Conservation (phyloP, 129 eudicot species). For the Sambucus nigra region DNA sequence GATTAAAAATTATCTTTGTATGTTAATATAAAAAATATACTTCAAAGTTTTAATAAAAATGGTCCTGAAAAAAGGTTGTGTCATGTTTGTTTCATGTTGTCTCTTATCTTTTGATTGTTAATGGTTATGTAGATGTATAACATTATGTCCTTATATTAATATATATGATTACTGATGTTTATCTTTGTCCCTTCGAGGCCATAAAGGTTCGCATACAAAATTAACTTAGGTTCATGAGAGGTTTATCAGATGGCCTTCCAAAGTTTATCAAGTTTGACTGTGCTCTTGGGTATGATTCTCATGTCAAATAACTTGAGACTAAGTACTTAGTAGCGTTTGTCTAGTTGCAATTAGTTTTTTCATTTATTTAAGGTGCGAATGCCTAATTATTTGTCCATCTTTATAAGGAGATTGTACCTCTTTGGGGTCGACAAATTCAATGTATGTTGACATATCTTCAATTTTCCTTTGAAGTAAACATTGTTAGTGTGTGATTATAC, state of each 20-base stretch:
- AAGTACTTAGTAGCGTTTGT: background rate
- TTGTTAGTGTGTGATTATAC: too few relatives aligned
- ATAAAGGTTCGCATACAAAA: conserved; percentile 94
- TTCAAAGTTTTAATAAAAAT: too few relatives aligned
- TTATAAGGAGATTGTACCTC: conserved; percentile 82
- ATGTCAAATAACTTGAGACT: background rate
- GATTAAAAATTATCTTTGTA: too few relatives aligned
- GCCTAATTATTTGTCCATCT: conserved; percentile 30
- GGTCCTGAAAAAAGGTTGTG: too few relatives aligned
- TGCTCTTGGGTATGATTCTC: conserved; percentile 41
- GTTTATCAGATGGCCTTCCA: conserved; percentile 73
- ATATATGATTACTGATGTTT: conserved; percentile 74
- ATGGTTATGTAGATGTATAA: too few relatives aligned
- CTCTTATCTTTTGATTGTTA: too few relatives aligned
- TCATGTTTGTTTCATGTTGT: too few relatives aligned
- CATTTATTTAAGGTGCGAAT: background rate
- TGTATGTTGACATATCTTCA: conserved; percentile 42
- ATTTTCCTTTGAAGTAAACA: too few relatives aligned
- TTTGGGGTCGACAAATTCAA: conserved; percentile 95
- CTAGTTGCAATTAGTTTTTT: background rate
- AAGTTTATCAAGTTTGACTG: conserved; percentile 70
- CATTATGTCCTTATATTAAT: too few relatives aligned
- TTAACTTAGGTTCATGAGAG: conserved; percentile 81
- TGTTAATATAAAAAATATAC: too few relatives aligned
- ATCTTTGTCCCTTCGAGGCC: conserved; percentile 91